Conservation (phyloP, 2,329 filamentous ascomycete genomes). For the Sporothrix protearum region DNA sequence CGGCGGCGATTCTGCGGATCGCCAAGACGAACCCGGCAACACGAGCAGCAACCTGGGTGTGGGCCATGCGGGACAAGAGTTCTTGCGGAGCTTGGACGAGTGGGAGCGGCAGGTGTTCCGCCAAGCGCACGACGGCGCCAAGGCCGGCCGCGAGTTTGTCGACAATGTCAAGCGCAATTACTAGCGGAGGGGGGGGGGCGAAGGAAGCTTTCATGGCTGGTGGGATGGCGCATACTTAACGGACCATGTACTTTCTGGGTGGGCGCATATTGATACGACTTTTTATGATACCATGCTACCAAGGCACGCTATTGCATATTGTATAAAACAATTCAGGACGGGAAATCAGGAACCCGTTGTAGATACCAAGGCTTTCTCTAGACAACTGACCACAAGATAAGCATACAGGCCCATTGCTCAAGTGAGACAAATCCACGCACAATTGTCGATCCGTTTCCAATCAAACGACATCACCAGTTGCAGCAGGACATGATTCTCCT, state of each 20-base stretch:
- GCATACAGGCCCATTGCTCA: background rate
- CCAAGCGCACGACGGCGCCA: constrained; percentile 69
- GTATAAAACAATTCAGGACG: background rate
- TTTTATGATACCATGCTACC: constrained; percentile 8
- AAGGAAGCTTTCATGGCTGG: too few relatives aligned
- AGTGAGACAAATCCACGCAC: background rate
- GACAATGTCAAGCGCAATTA: constrained; percentile 53
- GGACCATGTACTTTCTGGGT: background rate
- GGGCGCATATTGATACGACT: background rate
- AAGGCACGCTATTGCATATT: background rate
- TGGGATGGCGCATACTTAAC: background rate
- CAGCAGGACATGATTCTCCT: background rate
- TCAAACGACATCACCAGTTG: background rate
- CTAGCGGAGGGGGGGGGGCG: background rate
- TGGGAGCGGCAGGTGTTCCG: constrained; percentile 77
- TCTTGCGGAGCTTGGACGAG: constrained; percentile 83
- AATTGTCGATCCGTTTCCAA: background rate
- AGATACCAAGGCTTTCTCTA: background rate
- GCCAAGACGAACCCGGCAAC: constrained; percentile 59
- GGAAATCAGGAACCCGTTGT: background rate
- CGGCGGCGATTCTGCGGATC: constrained; percentile 33
- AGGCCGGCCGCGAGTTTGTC: constrained; percentile 66
- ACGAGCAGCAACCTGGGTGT: constrained; percentile 49
- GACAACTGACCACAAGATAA: background rate
- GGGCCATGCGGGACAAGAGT: constrained; percentile 68